Base-by-base conservation (phyloP, 2,329 filamentous ascomycete genomes). In the Penicillium glabrum region DNA sequence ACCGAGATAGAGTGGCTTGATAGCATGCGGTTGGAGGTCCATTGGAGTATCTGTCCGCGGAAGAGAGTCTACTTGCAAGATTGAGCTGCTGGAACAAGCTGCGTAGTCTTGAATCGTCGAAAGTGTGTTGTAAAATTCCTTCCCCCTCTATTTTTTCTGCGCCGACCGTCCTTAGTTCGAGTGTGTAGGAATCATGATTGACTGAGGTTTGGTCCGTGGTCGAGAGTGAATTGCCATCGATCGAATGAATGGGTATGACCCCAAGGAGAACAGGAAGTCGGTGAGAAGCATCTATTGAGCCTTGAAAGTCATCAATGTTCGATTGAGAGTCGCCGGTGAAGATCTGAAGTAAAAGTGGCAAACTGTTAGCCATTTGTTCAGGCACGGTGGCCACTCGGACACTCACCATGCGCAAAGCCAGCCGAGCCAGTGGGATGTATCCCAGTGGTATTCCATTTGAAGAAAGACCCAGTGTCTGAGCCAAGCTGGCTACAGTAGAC, bases 391-490 rank as follows among this genome's bases (percentile, higher is more conserved):
- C n/a, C 45, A 52, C 45, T 61, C 33, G 24, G 33, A 62, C 62
- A 60, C 60, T 52, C 64, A 75, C 73, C 57, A 76, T 56, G 50
- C 63, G 62, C 54, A 76, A 49, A 49, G 57, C 45, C 46, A 72
- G 59, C 16, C 69, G 67, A 51, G 62, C 65, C 29, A 76, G 58
- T 39, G 71, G 67, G 48, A 76, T 69, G 56, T 74, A 72, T 0
- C 69, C 69, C 29, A 55, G n/a, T 45, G 69, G 69, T 7, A 61
- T 56, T 46, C 62, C 51, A 33, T 53, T 54, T 3, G 46, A 26
- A 6, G 64, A 63, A 7, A 65, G 16, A 1, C 65, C 63, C 45
- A 61, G 54, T 14, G 58, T 23, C 2, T 63, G 24, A 10, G 56
- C 45, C 16, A 72, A 57, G 19, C 61, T 69, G 14, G 55, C 59